These are phyloP conservation scores for Centrapalus pauciflorus DNA, from an alignment of 129 eudicot genomes.

Conservation along the genomic window DNA sequence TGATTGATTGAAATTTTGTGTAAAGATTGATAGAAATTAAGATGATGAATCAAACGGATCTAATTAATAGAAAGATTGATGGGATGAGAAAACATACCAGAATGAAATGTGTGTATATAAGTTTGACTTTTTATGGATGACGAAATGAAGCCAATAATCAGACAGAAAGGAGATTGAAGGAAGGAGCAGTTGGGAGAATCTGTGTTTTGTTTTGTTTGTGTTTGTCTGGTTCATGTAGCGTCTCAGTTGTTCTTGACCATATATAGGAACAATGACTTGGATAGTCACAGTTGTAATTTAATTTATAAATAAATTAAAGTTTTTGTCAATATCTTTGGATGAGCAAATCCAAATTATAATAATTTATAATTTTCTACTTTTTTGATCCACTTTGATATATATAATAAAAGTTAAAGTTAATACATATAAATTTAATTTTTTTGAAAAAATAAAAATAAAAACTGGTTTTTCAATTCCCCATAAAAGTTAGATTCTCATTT, in stretches of 20 bases:
- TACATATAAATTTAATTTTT: too few relatives aligned
- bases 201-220: conserved; percentile 9
- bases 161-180: conserved; percentile 12
- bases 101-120: conserved; percentile 11
- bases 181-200: conserved; percentile 17
- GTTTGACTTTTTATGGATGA: conserved; percentile 6
- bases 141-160: conserved; percentile 5
- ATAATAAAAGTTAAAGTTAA: too few relatives aligned
- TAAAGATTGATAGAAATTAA: not conserved
- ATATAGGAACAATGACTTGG: conserved; percentile 13
- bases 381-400: too few relatives aligned
- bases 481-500: too few relatives aligned
- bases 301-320: not conserved
- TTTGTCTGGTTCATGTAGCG: conserved; percentile 10
- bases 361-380: too few relatives aligned
- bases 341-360: not conserved
- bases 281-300: conserved; percentile 17
- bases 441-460: too few relatives aligned
- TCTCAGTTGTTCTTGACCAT: conserved; percentile 27
- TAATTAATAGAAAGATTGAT: conserved; percentile 7
- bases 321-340: not conserved
- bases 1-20: not conserved
- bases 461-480: too few relatives aligned
- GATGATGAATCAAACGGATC: not conserved
- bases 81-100: conserved; percentile 27